Percentiles rank a stretch among this genome's conserved stretches.
Evolutionary conservation across 352 stramenopile species (phyloP).

Genomic region (Heterotrichella gracilis): DNA sequence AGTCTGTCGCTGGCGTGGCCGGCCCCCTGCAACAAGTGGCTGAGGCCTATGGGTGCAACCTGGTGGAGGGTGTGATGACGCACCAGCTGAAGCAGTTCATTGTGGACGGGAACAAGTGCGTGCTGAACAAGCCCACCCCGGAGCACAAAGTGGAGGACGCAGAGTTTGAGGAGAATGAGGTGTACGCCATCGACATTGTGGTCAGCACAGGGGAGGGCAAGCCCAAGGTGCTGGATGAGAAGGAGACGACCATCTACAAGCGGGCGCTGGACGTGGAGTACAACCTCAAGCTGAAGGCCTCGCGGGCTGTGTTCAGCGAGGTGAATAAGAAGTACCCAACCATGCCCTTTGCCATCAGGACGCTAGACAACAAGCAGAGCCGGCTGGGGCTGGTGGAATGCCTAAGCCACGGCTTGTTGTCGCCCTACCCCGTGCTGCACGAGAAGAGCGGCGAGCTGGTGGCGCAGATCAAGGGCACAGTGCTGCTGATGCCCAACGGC

Average conservation of each 20-base stretch:
- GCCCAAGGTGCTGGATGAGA: slow-evolving; percentile 34
- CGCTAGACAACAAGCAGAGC: slow-evolving; percentile 34
- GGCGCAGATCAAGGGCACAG: slow-evolving; percentile 92
- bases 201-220: slow-evolving; percentile 89
- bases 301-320: slow-evolving; percentile 70
- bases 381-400: slow-evolving; percentile 91
- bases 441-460: slow-evolving; percentile 64
- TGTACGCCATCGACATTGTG: slow-evolving; percentile 93
- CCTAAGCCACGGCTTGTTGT: slow-evolving; percentile 76
- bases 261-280: slow-evolving; percentile 90
- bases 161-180: slow-evolving; percentile 72
- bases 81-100: slow-evolving; percentile 55
- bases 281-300: slow-evolving; percentile 62
- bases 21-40: slow-evolving; percentile 67
- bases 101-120: slow-evolving; percentile 86
- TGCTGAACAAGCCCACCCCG: slow-evolving; percentile 50
- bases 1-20: slow-evolving; percentile 41
- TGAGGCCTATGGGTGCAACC: slow-evolving; percentile 68
- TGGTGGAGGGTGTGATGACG: slow-evolving; percentile 81
- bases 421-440: slow-evolving; percentile 80
- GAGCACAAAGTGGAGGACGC: slow-evolving; percentile 42
- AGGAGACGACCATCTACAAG: slow-evolving; percentile 92
- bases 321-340: slow-evolving; percentile 91
- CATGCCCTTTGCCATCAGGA: slow-evolving; percentile 74
- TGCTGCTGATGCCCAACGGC: slow-evolving; percentile 72